Conservation (phyloP, 768 basidiomycete species). For the Hypsizygus marmoreus region DNA sequence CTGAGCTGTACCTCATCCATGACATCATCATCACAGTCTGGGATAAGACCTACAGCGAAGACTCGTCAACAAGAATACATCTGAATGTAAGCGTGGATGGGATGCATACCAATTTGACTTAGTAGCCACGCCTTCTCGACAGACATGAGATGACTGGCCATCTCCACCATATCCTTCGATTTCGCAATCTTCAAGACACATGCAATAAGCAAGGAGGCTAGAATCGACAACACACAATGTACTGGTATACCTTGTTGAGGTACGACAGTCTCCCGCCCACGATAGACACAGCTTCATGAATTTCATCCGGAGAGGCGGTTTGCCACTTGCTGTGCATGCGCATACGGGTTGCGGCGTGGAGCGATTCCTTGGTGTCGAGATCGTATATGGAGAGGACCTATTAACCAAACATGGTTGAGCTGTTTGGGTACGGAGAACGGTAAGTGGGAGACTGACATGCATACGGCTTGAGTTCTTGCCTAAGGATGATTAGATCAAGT, state of each 20-base stretch:
- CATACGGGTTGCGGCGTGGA: constrained; percentile 56
- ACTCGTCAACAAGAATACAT: background rate
- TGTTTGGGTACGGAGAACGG: too few species aligned
- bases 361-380: constrained; percentile 58
- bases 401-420: too few species aligned
- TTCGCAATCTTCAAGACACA: constrained; percentile 45
- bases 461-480: constrained; percentile 74
- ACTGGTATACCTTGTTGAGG: constrained; percentile 52
- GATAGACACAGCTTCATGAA: constrained; percentile 52
- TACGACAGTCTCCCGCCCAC: constrained; percentile 84
- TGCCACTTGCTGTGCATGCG: constrained; percentile 42
- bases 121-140: constrained; percentile 81
- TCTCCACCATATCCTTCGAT: constrained; percentile 58
- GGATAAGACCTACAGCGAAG: constrained; percentile 53
- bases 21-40: constrained; percentile 82
- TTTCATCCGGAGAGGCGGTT: constrained; percentile 30
- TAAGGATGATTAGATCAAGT: constrained; percentile 27
- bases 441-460: constrained; percentile 46
- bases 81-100: background rate
- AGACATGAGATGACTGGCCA: constrained; percentile 65
- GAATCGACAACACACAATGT: background rate
- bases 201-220: background rate
- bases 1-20: constrained; percentile 75
- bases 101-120: constrained; percentile 63
- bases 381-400: constrained; percentile 76